Base-by-base conservation (phyloP, 2,329 filamentous ascomycete species). In the Aspergillus fructus region DNA sequence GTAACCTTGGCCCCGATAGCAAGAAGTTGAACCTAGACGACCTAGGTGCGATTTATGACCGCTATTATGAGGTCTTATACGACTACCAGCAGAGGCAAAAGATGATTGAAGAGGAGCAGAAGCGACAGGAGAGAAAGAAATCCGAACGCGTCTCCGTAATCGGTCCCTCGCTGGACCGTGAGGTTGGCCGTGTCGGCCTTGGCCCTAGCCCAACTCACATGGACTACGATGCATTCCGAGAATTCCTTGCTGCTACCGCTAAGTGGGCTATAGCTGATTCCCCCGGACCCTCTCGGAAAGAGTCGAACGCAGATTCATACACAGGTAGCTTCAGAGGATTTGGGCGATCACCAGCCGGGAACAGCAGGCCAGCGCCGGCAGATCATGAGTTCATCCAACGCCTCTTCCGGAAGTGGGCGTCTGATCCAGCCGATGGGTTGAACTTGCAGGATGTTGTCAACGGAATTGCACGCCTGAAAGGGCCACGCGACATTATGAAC, bases 141-240 rank as follows among this genome's bases (percentile, higher is more conserved):
- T 67, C 71, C 5, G 71, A 77, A 59, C 69, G 76, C 11, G 66
- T 71, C 33, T 78, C 75, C 2, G 66, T 75, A 17, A 63, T 77
- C 23, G 73, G 79, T 2, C 78, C 78, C 27, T 79, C 74, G 12
- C 68, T 85, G 30, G 83, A 82, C 58, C 83, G 90, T 11, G 91
- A 96, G 72, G 90, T 90, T 70, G 93, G 92, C 1, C 85, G 93
- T 52, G 91, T 97, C 17, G 93, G 91, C 0, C 81, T 97, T 1
- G 93, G 93, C 0, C 89, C 91, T 6, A 97, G 91, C 73, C 91
- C 91, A 13, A 96, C 89, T 27, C 82, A 93, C 64, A 99, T 99
- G 94, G 93, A 97, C 73, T 99, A 97, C 69, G 91, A 96, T 73
- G 92, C 90, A 2, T 99, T 97, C 76, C 83, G 93, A 56, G 93